Percentiles rank a stretch among this genome's conserved stretches.
Conservation (phyloP, 371 early-diverging fungal genomes). For the Dinochytrium kinnereticum region DNA sequence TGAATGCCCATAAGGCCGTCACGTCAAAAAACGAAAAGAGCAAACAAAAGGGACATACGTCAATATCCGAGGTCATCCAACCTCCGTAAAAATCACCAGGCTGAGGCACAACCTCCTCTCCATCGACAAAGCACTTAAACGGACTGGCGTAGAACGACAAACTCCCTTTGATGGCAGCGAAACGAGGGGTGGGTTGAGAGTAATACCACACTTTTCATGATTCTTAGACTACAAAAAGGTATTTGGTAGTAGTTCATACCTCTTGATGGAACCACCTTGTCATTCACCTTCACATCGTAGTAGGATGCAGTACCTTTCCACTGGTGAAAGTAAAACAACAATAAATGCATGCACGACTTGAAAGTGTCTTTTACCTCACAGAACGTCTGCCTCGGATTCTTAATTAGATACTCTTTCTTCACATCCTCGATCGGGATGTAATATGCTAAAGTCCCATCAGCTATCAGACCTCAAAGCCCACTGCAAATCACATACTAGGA, state of each 20-base stretch:
- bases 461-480: neutral
- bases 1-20: too few species aligned
- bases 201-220: slow-evolving; percentile 22
- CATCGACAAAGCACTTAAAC: slow-evolving; percentile 30
- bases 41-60: neutral
- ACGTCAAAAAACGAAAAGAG: too few species aligned
- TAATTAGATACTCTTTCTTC: neutral
- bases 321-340: neutral
- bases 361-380: slow-evolving; percentile 17
- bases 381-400: slow-evolving; percentile 2
- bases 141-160: slow-evolving; percentile 31
- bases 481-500: slow-evolving; percentile 8
- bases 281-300: slow-evolving; percentile 21
- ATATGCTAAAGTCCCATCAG: neutral
- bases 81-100: slow-evolving; percentile 35
- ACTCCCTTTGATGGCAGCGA: slow-evolving; percentile 11
- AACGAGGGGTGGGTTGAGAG: neutral
- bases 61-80: slow-evolving; percentile 30
- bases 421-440: slow-evolving; percentile 21
- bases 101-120: slow-evolving; percentile 23
- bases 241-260: neutral
- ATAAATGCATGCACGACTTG: neutral
- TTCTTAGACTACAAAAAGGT: neutral
- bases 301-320: slow-evolving; percentile 23
- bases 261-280: neutral